A percentile compares a stretch with the other conserved stretches of the same genome.
Conservation (phyloP, 2,329 filamentous ascomycete genomes). For the Ceratocystis cubensis region DNA sequence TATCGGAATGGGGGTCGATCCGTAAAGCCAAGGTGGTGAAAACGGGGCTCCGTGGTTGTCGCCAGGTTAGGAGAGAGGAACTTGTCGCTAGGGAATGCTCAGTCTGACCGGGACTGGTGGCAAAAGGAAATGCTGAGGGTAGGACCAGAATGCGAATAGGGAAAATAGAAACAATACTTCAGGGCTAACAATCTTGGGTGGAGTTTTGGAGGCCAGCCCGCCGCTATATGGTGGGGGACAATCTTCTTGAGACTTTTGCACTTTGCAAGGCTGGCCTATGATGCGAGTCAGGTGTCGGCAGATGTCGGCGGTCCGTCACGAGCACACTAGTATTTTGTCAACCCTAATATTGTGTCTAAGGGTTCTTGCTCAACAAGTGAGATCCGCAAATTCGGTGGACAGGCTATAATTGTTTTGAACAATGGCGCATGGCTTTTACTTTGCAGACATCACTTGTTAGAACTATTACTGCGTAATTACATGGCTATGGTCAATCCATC, state of each 20-base stretch:
- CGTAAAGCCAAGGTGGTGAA: not conserved
- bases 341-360: no score
- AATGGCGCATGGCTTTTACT: no score
- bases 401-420: no score
- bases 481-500: no score
- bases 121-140: not conserved
- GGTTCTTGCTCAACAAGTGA: no score
- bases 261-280: not conserved
- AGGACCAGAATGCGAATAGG: not conserved
- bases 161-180: slow-evolving; percentile 4
- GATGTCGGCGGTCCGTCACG: not conserved
- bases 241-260: slow-evolving; percentile 4
- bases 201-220: not conserved
- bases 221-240: slow-evolving; percentile 1
- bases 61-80: not conserved
- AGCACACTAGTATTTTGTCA: not conserved
- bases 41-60: not conserved
- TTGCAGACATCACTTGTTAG: no score
- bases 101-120: not conserved
- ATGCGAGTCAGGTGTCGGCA: not conserved
- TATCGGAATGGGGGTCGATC: not conserved
- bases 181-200: not conserved
- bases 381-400: no score
- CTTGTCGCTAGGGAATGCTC: not conserved
- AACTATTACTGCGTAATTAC: no score